A percentile compares a stretch with the other conserved stretches of the same genome.
Evolutionary conservation across 345 rosid genomes (phyloP).

Genomic region (Acer saccharum): DNA sequence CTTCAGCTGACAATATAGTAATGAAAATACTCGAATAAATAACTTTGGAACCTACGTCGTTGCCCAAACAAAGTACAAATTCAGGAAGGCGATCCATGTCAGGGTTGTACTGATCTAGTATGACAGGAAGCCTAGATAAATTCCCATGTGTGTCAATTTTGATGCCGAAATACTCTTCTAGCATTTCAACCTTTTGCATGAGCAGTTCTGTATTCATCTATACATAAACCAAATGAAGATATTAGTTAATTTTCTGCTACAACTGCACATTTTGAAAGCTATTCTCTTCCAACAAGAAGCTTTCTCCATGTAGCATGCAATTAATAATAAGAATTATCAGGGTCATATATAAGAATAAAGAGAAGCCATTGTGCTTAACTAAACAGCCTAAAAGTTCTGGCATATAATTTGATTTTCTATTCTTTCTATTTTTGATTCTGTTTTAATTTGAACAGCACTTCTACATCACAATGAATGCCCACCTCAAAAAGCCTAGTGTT

Average conservation of each 20-base stretch:
- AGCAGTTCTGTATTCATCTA: constrained; percentile 89
- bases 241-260: background rate
- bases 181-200: constrained; percentile 72
- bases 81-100: constrained; percentile 98
- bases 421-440: background rate
- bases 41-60: constrained; percentile 67
- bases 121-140: constrained; percentile 83
- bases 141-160: constrained; percentile 64
- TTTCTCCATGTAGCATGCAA: background rate
- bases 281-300: background rate
- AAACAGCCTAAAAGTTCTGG: background rate
- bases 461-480: background rate
- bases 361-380: background rate
- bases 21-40: constrained; percentile 1
- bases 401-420: background rate
- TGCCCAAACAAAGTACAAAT: constrained; percentile 84
- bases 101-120: constrained; percentile 92
- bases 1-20: background rate
- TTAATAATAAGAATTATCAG: background rate
- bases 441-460: background rate
- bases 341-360: background rate
- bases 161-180: constrained; percentile 83
- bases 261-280: constrained; percentile 6
- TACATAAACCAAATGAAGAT: constrained; percentile 18
- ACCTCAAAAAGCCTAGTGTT: background rate